Percentiles rank a stretch among this genome's conserved stretches.
These are phyloP conservation scores for Sporothrix dimorphospora DNA, from an alignment of 2,329 filamentous ascomycete species.

Conservation along the genomic window DNA sequence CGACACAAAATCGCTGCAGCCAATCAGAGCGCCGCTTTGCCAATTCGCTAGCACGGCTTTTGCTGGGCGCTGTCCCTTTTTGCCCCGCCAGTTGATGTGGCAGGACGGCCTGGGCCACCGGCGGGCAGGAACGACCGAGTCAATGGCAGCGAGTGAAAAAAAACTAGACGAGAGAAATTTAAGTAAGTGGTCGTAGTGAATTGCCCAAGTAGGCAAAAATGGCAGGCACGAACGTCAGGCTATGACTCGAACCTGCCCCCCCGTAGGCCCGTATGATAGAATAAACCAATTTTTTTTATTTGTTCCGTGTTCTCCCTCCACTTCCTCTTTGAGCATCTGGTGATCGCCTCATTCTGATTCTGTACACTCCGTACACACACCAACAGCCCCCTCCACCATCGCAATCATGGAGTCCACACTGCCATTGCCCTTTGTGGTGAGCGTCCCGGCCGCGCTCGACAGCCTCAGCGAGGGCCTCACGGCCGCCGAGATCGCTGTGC, in stretches of 20 bases:
- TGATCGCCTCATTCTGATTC: constrained; percentile 12
- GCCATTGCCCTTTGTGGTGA: constrained; percentile 65
- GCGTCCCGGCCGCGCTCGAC: constrained; percentile 53
- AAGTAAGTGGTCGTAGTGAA: background rate
- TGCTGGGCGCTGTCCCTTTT: background rate
- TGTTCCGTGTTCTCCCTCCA: background rate
- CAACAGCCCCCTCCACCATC: background rate
- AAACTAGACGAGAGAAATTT: constrained; percentile 19
- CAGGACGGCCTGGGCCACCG: background rate
- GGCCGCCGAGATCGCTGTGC: constrained; percentile 59
- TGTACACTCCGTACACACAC: background rate
- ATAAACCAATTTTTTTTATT: background rate
- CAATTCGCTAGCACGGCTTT: constrained; percentile 5
- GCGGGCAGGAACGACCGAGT: constrained; percentile 15
- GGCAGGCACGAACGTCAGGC: constrained; percentile 7
- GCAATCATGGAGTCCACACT: constrained; percentile 64
- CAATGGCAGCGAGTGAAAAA: background rate
- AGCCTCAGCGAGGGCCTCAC: constrained; percentile 54
- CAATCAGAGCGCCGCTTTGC: constrained; percentile 7
- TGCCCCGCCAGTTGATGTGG: constrained; percentile 15
- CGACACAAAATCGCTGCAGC: background rate
- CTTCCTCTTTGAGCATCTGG: background rate
- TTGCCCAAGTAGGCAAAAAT: constrained; percentile 6
- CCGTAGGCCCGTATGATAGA: background rate
- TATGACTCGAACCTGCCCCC: constrained; percentile 23